Evolutionary conservation across 352 stramenopile genomes (phyloP), one percentile per base, ranked within the genome.

Genomic region (Globisporangium recalcitrans): DNA sequence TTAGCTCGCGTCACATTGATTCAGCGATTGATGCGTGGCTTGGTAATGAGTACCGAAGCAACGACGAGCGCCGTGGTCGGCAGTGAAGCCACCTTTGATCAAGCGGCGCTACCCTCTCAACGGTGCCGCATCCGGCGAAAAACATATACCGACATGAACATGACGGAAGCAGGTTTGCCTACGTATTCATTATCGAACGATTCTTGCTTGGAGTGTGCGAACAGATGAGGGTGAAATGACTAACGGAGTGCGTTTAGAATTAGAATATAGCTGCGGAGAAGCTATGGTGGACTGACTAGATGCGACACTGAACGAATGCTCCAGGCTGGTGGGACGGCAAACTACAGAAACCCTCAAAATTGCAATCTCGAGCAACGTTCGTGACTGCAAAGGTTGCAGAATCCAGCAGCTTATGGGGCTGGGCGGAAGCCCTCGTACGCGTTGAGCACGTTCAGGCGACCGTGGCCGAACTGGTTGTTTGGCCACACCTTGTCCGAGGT

Each of bases 381-480:
- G 22, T 8, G 49, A 24, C 48, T 38, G 38, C n/a, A n/a, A 8
- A 22, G 38, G 19, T 22, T 36, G n/a, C n/a, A n/a, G n/a, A n/a
- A 46, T 46, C 16, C 38, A 22, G 49, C 49, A 27, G 26, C 49
- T 55, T n/a, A n/a, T 52, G 32, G 34, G 1, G 36, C 54, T 52
- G 54, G 36, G 0, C 54, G 54, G 36, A 60, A 60, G 4, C 54
- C 54, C 38, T 60, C 54, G 54, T 60, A 60, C 24, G 58, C 65
- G 10, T 59, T 61, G 21, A 73, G 26, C 27, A 66, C 64, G 52
- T 80, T 78, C 21, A 82, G 7, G 44, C 69, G 72, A 24, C 72
- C 72, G 46, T 74, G 62, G 34, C 71, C 74, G 38, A 62, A 82
- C 52, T 73, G 64, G 60, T 84, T 82, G 64, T 82, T 84, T 5